A percentile compares a stretch with the other conserved stretches of the same genome.
phyloP scores from a whole-genome alignment of 1,284 basidiomycete species.

The Ganoderma lingzhi region DNA sequence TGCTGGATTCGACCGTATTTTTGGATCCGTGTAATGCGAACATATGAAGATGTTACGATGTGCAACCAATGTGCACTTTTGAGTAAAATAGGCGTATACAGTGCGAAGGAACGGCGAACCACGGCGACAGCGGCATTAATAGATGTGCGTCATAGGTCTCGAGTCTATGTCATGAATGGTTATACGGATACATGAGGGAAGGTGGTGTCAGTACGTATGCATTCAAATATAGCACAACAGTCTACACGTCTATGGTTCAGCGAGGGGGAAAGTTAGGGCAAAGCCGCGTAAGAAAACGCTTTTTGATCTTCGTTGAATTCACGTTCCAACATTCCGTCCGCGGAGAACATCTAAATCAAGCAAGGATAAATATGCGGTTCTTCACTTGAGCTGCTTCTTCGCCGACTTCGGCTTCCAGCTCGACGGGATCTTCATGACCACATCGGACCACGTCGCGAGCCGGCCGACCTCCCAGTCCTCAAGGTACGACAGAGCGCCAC shows the following conservation, averaged over 20 bases:
- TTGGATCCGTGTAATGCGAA: conserved; percentile 1
- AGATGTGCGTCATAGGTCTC: background rate
- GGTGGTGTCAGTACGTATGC: background rate
- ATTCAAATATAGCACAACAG: conserved; percentile 17
- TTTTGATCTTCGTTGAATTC: background rate
- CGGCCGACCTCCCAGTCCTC: conserved; percentile 87
- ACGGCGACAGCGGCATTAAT: background rate
- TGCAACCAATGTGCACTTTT: conserved; percentile 2
- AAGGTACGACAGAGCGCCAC: conserved; percentile 73
- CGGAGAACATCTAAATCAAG: background rate
- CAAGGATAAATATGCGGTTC: background rate
- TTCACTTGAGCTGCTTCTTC: conserved; percentile 37
- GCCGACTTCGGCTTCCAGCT: conserved; percentile 64
- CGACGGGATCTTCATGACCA: conserved; percentile 80
- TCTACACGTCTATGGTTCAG: conserved; percentile 13
- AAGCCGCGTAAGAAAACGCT: background rate
- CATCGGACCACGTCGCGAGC: conserved; percentile 77
- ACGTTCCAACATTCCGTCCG: background rate
- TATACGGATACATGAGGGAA: conserved; percentile 22
- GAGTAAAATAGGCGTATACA: background rate
- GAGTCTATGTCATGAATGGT: conserved; percentile 16
- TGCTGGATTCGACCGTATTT: conserved; percentile 4
- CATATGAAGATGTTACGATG: conserved; percentile 6
- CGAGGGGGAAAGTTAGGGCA: background rate
- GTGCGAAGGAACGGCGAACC: background rate